phyloP scores from a whole-genome alignment of 2,329 filamentous ascomycete genomes.

The Didymella segeticola region DNA sequence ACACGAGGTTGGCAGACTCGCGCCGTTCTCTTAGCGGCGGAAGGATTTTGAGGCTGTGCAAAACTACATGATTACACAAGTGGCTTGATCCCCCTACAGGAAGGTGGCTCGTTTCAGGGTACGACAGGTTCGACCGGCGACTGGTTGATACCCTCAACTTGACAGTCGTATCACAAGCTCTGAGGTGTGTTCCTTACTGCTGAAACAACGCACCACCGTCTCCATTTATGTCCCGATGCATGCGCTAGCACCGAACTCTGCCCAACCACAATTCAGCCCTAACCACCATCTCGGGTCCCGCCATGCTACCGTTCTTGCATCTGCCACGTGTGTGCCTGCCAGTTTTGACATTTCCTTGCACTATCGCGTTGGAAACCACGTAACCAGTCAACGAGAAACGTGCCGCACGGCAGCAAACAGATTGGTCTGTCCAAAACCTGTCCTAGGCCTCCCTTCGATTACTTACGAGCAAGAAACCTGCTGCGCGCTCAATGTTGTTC shows the following conservation, averaged over 20 bases:
- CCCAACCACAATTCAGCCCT: slow-evolving; percentile 43
- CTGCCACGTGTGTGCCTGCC: slow-evolving; percentile 38
- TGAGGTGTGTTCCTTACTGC: not conserved
- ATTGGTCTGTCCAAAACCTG: not conserved
- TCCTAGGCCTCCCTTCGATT: not conserved
- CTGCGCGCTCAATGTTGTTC: not conserved
- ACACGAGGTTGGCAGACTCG: not conserved
- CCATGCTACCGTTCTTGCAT: slow-evolving; percentile 36
- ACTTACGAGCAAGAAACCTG: slow-evolving; percentile 1
- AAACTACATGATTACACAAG: slow-evolving; percentile 1
- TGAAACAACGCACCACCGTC: slow-evolving; percentile 10
- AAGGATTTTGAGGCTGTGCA: slow-evolving; percentile 15
- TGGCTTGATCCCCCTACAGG: slow-evolving; percentile 3
- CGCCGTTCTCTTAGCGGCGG: not conserved
- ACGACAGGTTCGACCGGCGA: not conserved
- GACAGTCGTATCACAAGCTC: not conserved
- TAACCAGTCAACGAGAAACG: slow-evolving; percentile 1
- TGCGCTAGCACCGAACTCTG: slow-evolving; percentile 7
- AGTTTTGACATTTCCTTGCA: slow-evolving; percentile 2
- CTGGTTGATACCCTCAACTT: not conserved
- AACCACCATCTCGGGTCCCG: slow-evolving; percentile 35
- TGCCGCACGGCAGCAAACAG: not conserved
- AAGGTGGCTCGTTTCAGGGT: slow-evolving; percentile 13
- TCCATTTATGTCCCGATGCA: slow-evolving; percentile 2
- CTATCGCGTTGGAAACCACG: not conserved